Evolutionary conservation across 345 rosid genomes (phyloP).

Genomic region (Eucalyptus pumila): DNA sequence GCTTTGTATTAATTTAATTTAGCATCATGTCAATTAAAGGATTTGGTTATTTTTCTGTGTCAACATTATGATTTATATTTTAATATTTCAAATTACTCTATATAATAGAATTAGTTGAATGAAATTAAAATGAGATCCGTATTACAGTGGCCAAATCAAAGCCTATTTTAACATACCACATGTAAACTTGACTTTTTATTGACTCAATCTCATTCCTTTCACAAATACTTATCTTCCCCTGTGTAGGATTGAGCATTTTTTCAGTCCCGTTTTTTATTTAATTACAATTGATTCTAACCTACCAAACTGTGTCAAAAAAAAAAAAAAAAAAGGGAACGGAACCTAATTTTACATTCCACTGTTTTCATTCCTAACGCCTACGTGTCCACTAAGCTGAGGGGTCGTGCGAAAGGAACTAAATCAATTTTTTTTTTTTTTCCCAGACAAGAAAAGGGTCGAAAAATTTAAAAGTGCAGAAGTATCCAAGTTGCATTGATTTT

Average conservation of each 20-base stretch:
- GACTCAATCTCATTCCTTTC: neutral
- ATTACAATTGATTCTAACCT: neutral
- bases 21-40: neutral
- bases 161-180: neutral
- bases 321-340: neutral
- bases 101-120: neutral
- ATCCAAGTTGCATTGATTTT: neutral
- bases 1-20: neutral
- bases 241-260: neutral
- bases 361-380: neutral
- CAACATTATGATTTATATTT: neutral
- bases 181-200: neutral
- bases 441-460: neutral
- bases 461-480: neutral
- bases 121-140: neutral
- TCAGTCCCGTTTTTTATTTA: neutral
- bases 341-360: neutral
- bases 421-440: neutral
- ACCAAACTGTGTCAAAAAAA: neutral
- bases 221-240: neutral
- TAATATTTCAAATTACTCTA: neutral
- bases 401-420: neutral
- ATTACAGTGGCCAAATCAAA: neutral
- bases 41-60: neutral
- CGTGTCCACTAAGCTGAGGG: neutral